Base-by-base conservation (phyloP, 1,284 basidiomycete genomes). In the Ganoderma meredithae region DNA sequence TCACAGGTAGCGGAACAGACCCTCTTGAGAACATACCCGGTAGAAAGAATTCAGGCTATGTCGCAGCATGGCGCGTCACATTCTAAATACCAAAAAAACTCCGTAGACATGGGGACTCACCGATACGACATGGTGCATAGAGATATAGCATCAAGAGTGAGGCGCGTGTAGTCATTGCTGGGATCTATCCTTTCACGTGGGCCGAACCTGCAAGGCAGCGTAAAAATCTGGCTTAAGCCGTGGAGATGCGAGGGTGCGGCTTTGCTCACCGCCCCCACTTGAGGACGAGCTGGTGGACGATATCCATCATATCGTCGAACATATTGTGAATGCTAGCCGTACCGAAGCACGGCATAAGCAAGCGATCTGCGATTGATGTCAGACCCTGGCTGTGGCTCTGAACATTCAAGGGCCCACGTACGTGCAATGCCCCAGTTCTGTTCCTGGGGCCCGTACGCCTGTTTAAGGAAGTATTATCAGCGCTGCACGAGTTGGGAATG, bases 321-420 rank as follows among this genome's bases (percentile, higher is more conserved):
- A 87, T 87, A 66, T 77, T 77, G 60, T 78, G 79, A 53, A 86
- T 81, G 19, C 79, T 79, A 17, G 81, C 70, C 0, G 85, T 80
- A n/a, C 83, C 84, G 74, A 88, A 88, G 1, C 84, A 83, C 5
- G 86, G 86, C 79, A 86, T 83, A 17, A 88, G 79, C 25, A 87
- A 36, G 49, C 85, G 84, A 76, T 87, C 85, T 82, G 73, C 1
- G 13, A 19, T 15, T n/a, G 6, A 36, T 19, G 44, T 58, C 13
- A 49, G 33, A 17, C 5, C 13, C 8, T 52, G 19, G 17, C 2
- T 4, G 4, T 1, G 5, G 15, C 13, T 55, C 17, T 2, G 5
- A 3, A 27, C 10, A 22, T n/a, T 10, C 17, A 33, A 6, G 17
- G 0, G 25, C 10, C n/a, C 15, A 76, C 82, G 64, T 73, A 85